Evolutionary conservation across 176 grass and related monocot species (phyloP).

Genomic region (Saccharum officinarum): DNA sequence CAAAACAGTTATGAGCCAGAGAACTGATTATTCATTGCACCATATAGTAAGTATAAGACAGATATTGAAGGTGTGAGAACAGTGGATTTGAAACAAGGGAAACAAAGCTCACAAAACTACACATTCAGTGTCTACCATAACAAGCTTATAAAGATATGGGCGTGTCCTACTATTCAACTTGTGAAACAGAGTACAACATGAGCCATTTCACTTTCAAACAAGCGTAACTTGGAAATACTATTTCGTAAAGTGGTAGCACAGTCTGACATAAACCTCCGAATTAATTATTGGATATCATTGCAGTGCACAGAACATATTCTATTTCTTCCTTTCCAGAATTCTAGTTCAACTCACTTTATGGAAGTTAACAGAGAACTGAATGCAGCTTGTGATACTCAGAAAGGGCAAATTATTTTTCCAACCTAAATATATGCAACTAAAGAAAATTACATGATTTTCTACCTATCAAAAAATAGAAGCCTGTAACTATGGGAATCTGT

Average conservation of each 20-base stretch:
- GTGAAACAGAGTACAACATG: background rate
- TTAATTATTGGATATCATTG: conserved; percentile 10
- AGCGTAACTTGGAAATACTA: background rate
- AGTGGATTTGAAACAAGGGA: background rate
- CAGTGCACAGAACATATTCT: conserved; percentile 2
- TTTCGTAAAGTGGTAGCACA: background rate
- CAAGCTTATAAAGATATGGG: background rate
- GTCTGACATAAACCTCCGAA: background rate
- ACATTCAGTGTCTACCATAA: background rate
- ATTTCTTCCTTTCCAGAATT: conserved; percentile 6
- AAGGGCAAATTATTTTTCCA: background rate
- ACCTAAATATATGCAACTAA: background rate
- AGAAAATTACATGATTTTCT: background rate
- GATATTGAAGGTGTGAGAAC: background rate
- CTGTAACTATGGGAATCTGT: background rate
- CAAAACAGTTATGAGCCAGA: conserved; percentile 9
- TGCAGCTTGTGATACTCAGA: background rate
- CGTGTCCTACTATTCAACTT: background rate
- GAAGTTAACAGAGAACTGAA: background rate
- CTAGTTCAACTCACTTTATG: background rate
- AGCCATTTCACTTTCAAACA: background rate
- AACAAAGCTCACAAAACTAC: background rate
- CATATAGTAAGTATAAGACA: background rate
- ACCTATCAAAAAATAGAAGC: conserved; percentile 12
- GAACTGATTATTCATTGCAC: background rate